Percentiles rank a stretch among this genome's conserved stretches.
These are phyloP conservation scores for Trametes pubescens DNA, from an alignment of 1,284 basidiomycete genomes.

Conservation along the genomic window DNA sequence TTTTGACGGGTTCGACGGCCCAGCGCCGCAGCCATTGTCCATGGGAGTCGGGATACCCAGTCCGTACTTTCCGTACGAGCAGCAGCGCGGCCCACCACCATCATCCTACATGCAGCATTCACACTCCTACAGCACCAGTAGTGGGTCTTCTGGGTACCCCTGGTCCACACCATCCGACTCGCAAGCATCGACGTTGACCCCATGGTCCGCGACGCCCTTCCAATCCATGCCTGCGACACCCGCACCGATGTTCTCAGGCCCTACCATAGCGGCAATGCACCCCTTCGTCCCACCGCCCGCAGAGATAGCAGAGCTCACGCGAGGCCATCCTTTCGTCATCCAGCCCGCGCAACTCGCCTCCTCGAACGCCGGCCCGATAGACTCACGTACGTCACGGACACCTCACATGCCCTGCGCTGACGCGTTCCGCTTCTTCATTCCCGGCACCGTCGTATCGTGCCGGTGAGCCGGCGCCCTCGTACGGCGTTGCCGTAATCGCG, in stretches of 20 bases:
- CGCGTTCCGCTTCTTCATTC: no score
- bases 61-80: constrained; percentile 17
- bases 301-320: no score
- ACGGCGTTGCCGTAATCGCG: no score
- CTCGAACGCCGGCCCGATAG: no score
- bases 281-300: constrained; percentile 10
- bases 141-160: constrained; percentile 15
- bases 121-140: constrained; percentile 2
- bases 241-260: constrained; percentile 28
- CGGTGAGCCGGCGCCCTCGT: no score
- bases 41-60: constrained; percentile 15
- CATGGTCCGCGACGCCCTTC: constrained; percentile 1
- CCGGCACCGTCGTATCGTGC: no score
- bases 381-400: no score
- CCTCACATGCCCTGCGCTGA: no score
- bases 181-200: constrained; percentile 3
- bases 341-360: no score
- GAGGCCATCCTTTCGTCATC: no score
- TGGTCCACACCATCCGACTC: constrained; percentile 14
- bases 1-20: constrained; percentile 10
- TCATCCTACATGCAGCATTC: constrained; percentile 8
- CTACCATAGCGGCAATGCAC: constrained; percentile 19
- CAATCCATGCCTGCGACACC: constrained; percentile 16
- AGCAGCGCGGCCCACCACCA: constrained; percentile 9
- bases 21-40: constrained; percentile 10